These are phyloP conservation scores for Mycena belliarum DNA, from an alignment of 768 basidiomycete genomes.

Conservation along the genomic window DNA sequence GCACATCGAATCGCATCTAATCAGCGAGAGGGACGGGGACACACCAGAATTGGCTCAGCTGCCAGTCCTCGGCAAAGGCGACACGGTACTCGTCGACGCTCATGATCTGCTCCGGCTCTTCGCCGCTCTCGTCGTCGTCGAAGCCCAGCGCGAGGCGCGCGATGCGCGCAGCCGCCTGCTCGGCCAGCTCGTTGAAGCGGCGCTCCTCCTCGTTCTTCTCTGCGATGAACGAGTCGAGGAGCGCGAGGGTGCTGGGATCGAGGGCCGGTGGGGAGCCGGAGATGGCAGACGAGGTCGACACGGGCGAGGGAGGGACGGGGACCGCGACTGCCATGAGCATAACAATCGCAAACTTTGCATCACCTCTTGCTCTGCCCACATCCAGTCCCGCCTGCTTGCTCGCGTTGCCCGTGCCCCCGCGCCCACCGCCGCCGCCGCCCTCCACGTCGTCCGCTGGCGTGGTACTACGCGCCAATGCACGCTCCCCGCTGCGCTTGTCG, in stretches of 20 bases:
- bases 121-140: slow-evolving; percentile 22
- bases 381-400: too few relatives aligned
- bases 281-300: slow-evolving; percentile 24
- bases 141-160: slow-evolving; percentile 33
- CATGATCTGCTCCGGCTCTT: slow-evolving; percentile 36
- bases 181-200: slow-evolving; percentile 41
- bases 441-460: too few relatives aligned
- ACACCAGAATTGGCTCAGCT: slow-evolving; percentile 53
- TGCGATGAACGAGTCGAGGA: slow-evolving; percentile 41
- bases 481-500: too few relatives aligned
- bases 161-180: slow-evolving; percentile 35
- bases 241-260: slow-evolving; percentile 38
- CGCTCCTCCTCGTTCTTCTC: slow-evolving; percentile 45
- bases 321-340: slow-evolving; percentile 20
- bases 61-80: slow-evolving; percentile 51
- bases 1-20: slow-evolving; percentile 1
- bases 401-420: too few relatives aligned
- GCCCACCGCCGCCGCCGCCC: too few relatives aligned
- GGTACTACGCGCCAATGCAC: too few relatives aligned
- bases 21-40: slow-evolving; percentile 20
- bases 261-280: slow-evolving; percentile 40
- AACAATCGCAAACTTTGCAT: too few relatives aligned
- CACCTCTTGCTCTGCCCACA: too few relatives aligned
- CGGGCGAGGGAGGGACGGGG: slow-evolving; percentile 23
- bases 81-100: slow-evolving; percentile 44